Conservation (phyloP, 108 stramenopile genomes). For the Skeletonema tropicum region DNA sequence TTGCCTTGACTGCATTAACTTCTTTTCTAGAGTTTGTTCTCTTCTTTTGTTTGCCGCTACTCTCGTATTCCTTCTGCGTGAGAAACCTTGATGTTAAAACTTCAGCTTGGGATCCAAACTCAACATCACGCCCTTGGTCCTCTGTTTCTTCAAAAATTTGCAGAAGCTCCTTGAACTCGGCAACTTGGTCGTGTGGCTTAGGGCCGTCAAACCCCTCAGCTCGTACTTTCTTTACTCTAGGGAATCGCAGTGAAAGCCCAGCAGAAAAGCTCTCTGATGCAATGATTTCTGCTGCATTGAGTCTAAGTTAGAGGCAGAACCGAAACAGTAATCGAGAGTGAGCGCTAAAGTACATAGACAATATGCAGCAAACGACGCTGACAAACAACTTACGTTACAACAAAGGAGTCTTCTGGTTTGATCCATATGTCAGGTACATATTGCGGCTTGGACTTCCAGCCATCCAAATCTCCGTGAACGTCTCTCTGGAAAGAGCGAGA, state of each 20-base stretch:
- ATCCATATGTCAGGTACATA: constrained; percentile 49
- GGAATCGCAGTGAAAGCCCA: constrained; percentile 79
- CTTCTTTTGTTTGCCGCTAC: constrained; percentile 39
- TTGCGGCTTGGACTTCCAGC: constrained; percentile 62
- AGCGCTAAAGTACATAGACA: not conserved
- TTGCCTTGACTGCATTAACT: constrained; percentile 35
- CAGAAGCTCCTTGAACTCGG: constrained; percentile 44
- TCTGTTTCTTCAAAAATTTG: constrained; percentile 50
- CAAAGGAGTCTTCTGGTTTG: constrained; percentile 77
- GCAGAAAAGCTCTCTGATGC: constrained; percentile 56
- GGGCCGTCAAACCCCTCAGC: constrained; percentile 51
- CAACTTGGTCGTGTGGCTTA: constrained; percentile 54
- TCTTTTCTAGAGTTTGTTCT: constrained; percentile 29
- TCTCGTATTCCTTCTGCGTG: constrained; percentile 63
- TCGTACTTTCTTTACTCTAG: constrained; percentile 66
- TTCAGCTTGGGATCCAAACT: constrained; percentile 25
- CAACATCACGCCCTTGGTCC: constrained; percentile 30
- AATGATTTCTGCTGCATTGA: constrained; percentile 77
- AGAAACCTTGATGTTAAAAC: constrained; percentile 50
- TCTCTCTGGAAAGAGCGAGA: constrained; percentile 59
- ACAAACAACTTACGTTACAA: constrained; percentile 43
- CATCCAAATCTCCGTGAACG: constrained; percentile 49
- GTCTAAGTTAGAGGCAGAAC: constrained; percentile 3
- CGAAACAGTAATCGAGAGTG: not conserved
- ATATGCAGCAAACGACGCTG: not conserved